phyloP scores from a whole-genome alignment of 2,329 filamentous ascomycete species.

The Fusarium domesticum region DNA sequence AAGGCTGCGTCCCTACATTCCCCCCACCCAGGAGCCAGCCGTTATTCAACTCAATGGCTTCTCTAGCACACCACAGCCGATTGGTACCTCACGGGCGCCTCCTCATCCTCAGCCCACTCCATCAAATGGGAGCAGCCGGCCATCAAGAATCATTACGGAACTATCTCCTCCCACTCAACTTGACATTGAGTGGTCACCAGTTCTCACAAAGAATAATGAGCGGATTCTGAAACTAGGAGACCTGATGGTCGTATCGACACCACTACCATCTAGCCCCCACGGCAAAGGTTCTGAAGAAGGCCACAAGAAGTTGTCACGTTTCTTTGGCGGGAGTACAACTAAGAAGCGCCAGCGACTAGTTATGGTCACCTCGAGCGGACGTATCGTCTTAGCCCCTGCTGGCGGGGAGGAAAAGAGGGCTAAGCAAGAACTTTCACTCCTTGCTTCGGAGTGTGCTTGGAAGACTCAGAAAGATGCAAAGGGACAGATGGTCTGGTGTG shows the following conservation, averaged over 20 bases:
- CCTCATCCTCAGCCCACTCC: conserved; percentile 37
- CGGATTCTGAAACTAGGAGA: conserved; percentile 93
- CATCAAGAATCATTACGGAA: conserved; percentile 85
- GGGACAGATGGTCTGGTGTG: conserved; percentile 81
- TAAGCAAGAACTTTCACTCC: conserved; percentile 86
- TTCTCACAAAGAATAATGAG: conserved; percentile 86
- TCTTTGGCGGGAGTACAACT: conserved; percentile 85
- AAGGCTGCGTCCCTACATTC: conserved; percentile 76
- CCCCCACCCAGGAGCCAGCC: conserved; percentile 69
- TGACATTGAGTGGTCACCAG: conserved; percentile 97
- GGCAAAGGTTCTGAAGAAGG: conserved; percentile 68
- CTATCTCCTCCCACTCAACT: conserved; percentile 93
- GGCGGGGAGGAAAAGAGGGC: conserved; percentile 95
- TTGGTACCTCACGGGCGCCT: conserved; percentile 29
- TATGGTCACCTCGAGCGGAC: conserved; percentile 88
- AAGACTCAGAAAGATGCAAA: conserved; percentile 80
- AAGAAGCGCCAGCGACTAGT: conserved; percentile 93
- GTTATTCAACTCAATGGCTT: conserved; percentile 70
- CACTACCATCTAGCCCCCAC: conserved; percentile 70
- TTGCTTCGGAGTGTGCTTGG: conserved; percentile 73
- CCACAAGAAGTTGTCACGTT: conserved; percentile 87
- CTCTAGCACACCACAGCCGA: conserved; percentile 32
- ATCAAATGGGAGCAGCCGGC: conserved; percentile 53
- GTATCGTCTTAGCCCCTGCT: conserved; percentile 84
- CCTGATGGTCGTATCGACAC: conserved; percentile 75